These are phyloP conservation scores for Coemansia furcata DNA, from an alignment of 192 early-diverging fungal species.

Conservation along the genomic window DNA sequence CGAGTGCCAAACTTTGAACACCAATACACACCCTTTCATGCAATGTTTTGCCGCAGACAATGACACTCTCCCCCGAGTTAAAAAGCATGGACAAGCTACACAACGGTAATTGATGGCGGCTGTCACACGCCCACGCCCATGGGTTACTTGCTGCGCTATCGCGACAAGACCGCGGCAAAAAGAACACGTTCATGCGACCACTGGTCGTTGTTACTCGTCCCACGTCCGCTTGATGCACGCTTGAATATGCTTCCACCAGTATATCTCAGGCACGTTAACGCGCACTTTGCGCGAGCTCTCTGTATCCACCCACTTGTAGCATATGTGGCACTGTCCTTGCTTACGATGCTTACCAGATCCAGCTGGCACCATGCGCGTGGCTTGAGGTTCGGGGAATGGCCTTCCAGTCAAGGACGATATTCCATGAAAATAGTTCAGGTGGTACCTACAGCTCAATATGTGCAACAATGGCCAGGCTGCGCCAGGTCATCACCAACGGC, in stretches of 20 bases:
- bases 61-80: neutral
- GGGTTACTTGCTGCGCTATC: neutral
- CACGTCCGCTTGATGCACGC: constrained; percentile 46
- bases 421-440: constrained; percentile 55
- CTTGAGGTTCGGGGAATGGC: constrained; percentile 41
- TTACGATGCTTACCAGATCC: constrained; percentile 5
- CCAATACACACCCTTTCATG: neutral
- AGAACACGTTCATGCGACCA: neutral
- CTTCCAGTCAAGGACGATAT: constrained; percentile 49
- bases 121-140: neutral
- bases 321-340: constrained; percentile 50
- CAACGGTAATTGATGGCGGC: neutral
- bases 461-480: neutral
- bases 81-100: neutral
- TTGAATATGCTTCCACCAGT: constrained; percentile 58
- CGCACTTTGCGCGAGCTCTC: constrained; percentile 36
- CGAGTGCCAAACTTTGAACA: neutral
- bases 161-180: neutral
- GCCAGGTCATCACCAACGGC: neutral
- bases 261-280: constrained; percentile 53
- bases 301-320: constrained; percentile 42
- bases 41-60: constrained; percentile 7
- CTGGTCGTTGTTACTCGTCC: constrained; percentile 2
- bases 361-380: constrained; percentile 8
- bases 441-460: constrained; percentile 42